Conservation (phyloP, 2,329 filamentous ascomycete species). For the Plectosphaerella cucumerina region DNA sequence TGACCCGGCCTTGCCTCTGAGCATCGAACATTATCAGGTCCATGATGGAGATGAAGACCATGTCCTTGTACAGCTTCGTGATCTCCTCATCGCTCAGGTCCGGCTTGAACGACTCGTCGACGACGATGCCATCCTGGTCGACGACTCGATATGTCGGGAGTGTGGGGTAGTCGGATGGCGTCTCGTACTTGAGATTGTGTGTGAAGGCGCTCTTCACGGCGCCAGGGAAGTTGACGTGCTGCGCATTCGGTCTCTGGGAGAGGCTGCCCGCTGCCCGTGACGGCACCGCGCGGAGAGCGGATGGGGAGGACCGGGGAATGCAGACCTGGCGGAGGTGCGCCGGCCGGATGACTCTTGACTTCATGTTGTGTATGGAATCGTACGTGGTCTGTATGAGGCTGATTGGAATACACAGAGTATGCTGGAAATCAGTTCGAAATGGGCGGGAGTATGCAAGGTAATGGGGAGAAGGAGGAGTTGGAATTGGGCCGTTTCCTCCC, state of each 20-base stretch:
- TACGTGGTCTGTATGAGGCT: no score
- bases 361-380: constrained; percentile 20
- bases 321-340: constrained; percentile 20
- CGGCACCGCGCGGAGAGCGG: constrained; percentile 8
- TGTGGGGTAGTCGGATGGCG: constrained; percentile 65
- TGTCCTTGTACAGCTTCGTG: constrained; percentile 58
- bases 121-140: constrained; percentile 79
- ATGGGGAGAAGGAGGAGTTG: not conserved
- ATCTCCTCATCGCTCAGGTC: constrained; percentile 64
- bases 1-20: constrained; percentile 87
- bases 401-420: constrained; percentile 6
- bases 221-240: constrained; percentile 76
- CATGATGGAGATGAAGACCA: constrained; percentile 75
- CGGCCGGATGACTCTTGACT: constrained; percentile 24
- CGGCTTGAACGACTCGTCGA: constrained; percentile 67
- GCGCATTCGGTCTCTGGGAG: constrained; percentile 52
- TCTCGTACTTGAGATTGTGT: constrained; percentile 70
- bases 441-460: not conserved
- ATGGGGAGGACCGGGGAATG: constrained; percentile 13
- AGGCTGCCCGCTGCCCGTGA: constrained; percentile 41
- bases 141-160: constrained; percentile 91
- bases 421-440: not conserved
- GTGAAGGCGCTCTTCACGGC: constrained; percentile 94
- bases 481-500: not conserved
- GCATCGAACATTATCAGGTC: constrained; percentile 98